Percentiles rank a stretch among this genome's conserved stretches.
phyloP scores from a whole-genome alignment of 2,329 filamentous ascomycete species.

The Fusarium sp. region DNA sequence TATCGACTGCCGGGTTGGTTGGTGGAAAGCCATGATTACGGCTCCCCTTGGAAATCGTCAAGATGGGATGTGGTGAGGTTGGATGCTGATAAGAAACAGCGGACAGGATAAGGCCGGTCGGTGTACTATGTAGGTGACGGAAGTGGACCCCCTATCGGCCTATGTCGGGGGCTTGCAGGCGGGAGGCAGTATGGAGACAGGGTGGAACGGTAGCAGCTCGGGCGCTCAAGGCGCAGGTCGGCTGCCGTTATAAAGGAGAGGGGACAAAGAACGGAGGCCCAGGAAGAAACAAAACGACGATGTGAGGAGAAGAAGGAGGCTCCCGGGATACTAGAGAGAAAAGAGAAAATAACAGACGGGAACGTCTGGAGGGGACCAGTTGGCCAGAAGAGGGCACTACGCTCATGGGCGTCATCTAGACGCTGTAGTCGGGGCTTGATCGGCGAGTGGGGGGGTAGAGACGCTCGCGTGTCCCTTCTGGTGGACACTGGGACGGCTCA shows the following conservation, averaged over 20 bases:
- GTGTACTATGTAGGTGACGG: constrained; percentile 31
- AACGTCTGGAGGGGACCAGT: constrained; percentile 27
- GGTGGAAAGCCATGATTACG: constrained; percentile 71
- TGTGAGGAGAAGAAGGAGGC: constrained; percentile 20
- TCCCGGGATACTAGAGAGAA: constrained; percentile 23
- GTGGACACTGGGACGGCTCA: constrained; percentile 5
- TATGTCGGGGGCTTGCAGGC: constrained; percentile 37
- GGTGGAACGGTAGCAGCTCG: constrained; percentile 18
- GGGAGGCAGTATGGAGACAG: constrained; percentile 28
- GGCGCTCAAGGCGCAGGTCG: constrained; percentile 21
- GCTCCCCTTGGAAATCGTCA: constrained; percentile 17
- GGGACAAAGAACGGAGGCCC: constrained; percentile 12
- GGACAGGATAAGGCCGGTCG: constrained; percentile 46
- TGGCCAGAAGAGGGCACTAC: constrained; percentile 40
- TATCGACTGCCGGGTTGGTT: constrained; percentile 68
- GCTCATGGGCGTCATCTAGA: constrained; percentile 40
- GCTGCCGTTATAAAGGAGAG: neutral
- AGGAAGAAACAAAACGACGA: constrained; percentile 5
- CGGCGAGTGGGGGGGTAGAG: constrained; percentile 36
- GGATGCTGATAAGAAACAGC: constrained; percentile 41
- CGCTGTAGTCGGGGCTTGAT: constrained; percentile 37
- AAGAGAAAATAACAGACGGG: constrained; percentile 28
- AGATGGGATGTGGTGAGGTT: constrained; percentile 32
- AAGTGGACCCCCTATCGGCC: constrained; percentile 45
- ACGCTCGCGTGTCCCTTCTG: constrained; percentile 40